A percentile compares a stretch with the other conserved stretches of the same genome.
phyloP scores from a whole-genome alignment of 116 monocot genomes.

The Posidonia oceanica region DNA sequence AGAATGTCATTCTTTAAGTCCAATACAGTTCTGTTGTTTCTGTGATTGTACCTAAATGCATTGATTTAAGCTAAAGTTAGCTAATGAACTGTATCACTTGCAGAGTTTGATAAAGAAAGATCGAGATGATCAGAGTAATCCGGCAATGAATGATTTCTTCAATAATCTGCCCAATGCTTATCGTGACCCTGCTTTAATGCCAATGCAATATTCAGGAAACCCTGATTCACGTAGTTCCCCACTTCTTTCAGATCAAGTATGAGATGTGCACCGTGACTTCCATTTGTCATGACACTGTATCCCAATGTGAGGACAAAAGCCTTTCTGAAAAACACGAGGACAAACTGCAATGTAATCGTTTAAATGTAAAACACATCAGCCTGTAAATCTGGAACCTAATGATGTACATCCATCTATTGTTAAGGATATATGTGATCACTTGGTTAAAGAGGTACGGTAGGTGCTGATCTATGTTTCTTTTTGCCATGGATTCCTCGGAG shows the following conservation, averaged over 20 bases:
- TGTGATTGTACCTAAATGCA: not conserved
- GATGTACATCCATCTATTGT: too few species aligned
- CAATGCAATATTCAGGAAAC: constrained; percentile 16
- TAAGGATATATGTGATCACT: too few species aligned
- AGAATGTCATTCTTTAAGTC: too few species aligned
- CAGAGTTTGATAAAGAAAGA: constrained; percentile 94
- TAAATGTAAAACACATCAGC: too few species aligned
- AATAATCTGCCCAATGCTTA: constrained; percentile 45
- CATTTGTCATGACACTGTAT: too few species aligned
- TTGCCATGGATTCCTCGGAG: too few species aligned
- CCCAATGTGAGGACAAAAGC: too few species aligned
- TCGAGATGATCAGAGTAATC: constrained; percentile 45
- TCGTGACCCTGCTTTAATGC: constrained; percentile 52
- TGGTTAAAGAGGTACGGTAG: too few species aligned
- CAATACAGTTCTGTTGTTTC: not conserved
- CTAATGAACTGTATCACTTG: constrained; percentile 7
- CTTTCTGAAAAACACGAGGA: too few species aligned
- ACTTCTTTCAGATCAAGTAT: constrained; percentile 6
- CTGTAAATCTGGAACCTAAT: too few species aligned
- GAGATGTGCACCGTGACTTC: not conserved
- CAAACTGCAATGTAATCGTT: too few species aligned
- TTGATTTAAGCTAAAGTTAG: not conserved
- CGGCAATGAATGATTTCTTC: constrained; percentile 58
- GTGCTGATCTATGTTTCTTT: too few species aligned
- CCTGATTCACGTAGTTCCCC: constrained; percentile 1